A percentile compares a stretch with the other conserved stretches of the same genome.
Evolutionary conservation across 495 filamentous ascomycete species (phyloP).

Genomic region (Neurospora hispaniola): DNA sequence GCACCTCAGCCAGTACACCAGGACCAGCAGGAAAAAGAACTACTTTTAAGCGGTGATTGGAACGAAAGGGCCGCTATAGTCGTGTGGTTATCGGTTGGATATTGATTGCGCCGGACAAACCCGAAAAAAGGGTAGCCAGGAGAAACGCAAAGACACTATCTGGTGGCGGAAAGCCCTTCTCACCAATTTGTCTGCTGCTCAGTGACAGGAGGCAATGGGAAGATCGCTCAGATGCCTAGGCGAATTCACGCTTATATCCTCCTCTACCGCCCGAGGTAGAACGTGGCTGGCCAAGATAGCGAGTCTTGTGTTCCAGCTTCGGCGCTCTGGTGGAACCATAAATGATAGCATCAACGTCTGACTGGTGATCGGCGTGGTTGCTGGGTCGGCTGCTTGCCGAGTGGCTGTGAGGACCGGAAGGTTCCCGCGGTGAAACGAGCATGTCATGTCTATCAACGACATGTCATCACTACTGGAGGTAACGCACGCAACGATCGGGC

Average conservation of each 20-base stretch:
- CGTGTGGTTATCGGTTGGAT: background rate
- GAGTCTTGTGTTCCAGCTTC: background rate
- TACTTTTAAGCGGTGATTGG: slow-evolving; percentile 51
- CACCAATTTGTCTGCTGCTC: slow-evolving; percentile 83
- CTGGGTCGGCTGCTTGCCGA: background rate
- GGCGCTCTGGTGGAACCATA: background rate
- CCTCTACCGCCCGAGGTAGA: background rate
- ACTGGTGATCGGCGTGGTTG: background rate
- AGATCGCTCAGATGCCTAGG: slow-evolving; percentile 82
- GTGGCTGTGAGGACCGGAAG: background rate
- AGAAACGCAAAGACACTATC: slow-evolving; percentile 82
- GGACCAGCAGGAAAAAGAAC: slow-evolving; percentile 85
- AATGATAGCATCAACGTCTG: background rate
- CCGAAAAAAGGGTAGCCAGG: slow-evolving; percentile 47
- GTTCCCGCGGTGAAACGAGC: background rate
- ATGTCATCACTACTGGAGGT: background rate
- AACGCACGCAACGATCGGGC: too few species aligned
- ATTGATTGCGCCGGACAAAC: slow-evolving; percentile 70
- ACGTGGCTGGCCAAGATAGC: background rate
- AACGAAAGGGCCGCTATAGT: background rate
- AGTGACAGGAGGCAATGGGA: slow-evolving; percentile 94
- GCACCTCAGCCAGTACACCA: slow-evolving; percentile 88
- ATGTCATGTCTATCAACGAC: background rate
- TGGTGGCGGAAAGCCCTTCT: slow-evolving; percentile 94
- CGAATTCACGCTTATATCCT: slow-evolving; percentile 48